Evolutionary conservation across 805 yeast species (phyloP), one percentile per base, ranked within the genome.

Genomic region (Myxozyma lipomycoides): DNA sequence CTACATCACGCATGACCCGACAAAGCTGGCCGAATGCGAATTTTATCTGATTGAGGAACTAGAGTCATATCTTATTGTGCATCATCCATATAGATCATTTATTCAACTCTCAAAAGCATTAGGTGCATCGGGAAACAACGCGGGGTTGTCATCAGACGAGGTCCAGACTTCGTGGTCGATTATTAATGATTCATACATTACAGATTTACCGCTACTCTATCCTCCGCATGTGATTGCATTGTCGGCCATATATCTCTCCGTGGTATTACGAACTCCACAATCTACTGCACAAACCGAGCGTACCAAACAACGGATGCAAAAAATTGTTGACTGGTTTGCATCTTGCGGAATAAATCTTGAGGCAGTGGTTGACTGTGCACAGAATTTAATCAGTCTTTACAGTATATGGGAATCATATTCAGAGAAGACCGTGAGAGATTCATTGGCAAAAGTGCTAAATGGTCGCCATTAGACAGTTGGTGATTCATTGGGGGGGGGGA

Each of bases 1-100:
- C 62, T 87, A 82, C 62, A 83, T 91, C 34, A 95, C 97, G 0
- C 88, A 85, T 51, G 98, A 91, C 65, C 79, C 89, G 17, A 84
- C 95, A 25, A 87, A 86, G 62, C 73, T 93, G 15, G 97, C 98
- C 0, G 98, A 93, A 65, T 86, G 95, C 69, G 98, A 93, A 68
- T 93, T 93, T 65, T 93, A 91, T 64, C 67, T 93, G 40, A 82
- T 93, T 18, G 97, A 89, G 62, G 98, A 90, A 66, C 73, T 93
- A 69, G 70, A 67, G 40, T 63, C 71, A 4, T 70, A 65, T 35
- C 62, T 72, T 36, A 62, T 72, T 5, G 68, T 73, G 10, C 68
- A 67, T 49, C 76, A 72, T 50, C 74, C 76, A 2, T 73, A 73
- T 59, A 59, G 64, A 30, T 62, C 73, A 7, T 61, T 72, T 25